Base-by-base conservation (phyloP, 2,329 filamentous ascomycete genomes). In the Penicillium sp. region DNA sequence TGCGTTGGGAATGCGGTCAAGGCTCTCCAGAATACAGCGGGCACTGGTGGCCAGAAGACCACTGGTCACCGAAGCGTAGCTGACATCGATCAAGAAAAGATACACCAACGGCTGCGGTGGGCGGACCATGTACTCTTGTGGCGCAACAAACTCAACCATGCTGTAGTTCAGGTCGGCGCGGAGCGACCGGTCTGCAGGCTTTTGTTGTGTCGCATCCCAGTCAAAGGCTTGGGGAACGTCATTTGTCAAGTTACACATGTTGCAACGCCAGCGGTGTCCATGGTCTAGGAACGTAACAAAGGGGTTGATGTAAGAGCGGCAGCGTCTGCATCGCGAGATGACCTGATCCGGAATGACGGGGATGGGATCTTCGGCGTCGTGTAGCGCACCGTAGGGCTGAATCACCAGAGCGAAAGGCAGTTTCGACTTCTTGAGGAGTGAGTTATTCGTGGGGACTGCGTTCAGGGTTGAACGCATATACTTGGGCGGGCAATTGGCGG, bases 191-290 rank as follows among this genome's bases (percentile, higher is more conserved):
- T 98, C 91, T 43, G 94, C 85, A 45, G 83, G 86, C 75, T 95
- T 90, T 71, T 97, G 91, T 46, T 90, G 79, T 39, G 88, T 85
- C 32, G 89, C 85, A 71, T 98, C 93, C 93, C 93, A 98, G 68
- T 98, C 93, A 58, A 98, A 98, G 34, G 90, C 90, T 71, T 98
- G 93, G n/a, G 93, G 93, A 35, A 97, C 91, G 61, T 98, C 93
- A 67, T 98, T 98, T 59, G 90, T 96, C 56, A 98, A 77, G 70
- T 95, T 97, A 72, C 93, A 98, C 90, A 98, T 96, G 73, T 98
- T 98, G 76, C 93, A 98, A 64, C 91, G 85, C 93, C 93, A 98
- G 65, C 93, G 82, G 73, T 98, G 93, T 40, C 93, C 93, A 65
- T 97, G 89, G 62, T 98, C 93, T 52, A 98, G 76, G 74, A 98